Evolutionary conservation across 192 early-diverging fungal genomes (phyloP), one percentile per base, ranked within the genome.

Genomic region (Coemansia sp.): DNA sequence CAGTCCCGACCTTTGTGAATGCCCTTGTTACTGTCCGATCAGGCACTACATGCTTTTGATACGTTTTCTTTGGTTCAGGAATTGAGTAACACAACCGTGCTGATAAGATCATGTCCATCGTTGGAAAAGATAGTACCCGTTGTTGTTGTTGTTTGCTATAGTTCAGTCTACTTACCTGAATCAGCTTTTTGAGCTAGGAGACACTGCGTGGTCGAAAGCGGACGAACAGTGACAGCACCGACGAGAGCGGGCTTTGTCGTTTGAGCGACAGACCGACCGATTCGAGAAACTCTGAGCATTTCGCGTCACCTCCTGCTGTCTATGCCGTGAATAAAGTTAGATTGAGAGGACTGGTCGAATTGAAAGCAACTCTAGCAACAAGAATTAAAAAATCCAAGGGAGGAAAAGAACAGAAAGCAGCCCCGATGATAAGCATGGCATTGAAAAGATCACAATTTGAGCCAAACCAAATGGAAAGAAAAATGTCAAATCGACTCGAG

Each of bases 21-120:
- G 78, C 78, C 52, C 65, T 75, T 17, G 68, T 64, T 47, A 62
- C 31, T n/a, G 68, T 62, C 41, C 78, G 72, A 63, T 75, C 78
- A 17, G 47, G n/a, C n/a, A n/a, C 70, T 70, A 65, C 25, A 55
- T 31, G 52, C 4, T 11, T n/a, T n/a, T n/a, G n/a, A 44, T 44
- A 19, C 41, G 15, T 6, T 44, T 17, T n/a, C n/a, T n/a, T n/a
- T n/a, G n/a, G n/a, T n/a, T n/a, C n/a, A n/a, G 45, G 45, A 25
- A 13, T 19, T 52, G 33, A 36, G 30, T 54, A 29, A 14, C 22
- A 36, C 50, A 20, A 9, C 22, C 45, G 23, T 25, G n/a, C n/a
- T 4, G 23, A 25, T 25, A 22, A 25, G 19, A 25, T 25, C 20
- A 22, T 25, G 22, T 25, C 2, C 52, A n/a, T n/a, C 6, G 6